Percentiles rank a stretch among this genome's conserved stretches.
Evolutionary conservation across 441 rosid species (phyloP).

Genomic region (Cnidoscolus chayamansa): DNA sequence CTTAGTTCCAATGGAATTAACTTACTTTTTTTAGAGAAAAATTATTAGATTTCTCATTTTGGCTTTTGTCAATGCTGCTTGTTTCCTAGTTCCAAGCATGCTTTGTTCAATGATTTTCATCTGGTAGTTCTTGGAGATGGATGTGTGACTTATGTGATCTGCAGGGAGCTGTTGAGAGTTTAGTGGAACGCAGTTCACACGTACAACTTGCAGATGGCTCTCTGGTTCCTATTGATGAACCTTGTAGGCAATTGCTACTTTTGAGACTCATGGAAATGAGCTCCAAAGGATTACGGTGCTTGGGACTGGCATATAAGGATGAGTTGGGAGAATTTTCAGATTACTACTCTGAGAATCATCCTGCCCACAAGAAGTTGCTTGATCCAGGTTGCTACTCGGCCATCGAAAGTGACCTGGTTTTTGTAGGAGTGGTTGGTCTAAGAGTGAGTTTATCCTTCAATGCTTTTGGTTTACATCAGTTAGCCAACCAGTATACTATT

Average conservation of each 20-base stretch:
- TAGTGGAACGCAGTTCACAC: slow-evolving; percentile 67
- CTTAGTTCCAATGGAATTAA: background rate
- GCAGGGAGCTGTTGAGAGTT: slow-evolving; percentile 88
- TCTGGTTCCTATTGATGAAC: slow-evolving; percentile 58
- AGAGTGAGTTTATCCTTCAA: slow-evolving; percentile 42
- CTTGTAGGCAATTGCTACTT: slow-evolving; percentile 59
- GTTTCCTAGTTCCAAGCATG: background rate
- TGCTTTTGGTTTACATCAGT: slow-evolving; percentile 6
- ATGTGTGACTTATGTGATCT: slow-evolving; percentile 16
- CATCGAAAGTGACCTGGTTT: slow-evolving; percentile 63
- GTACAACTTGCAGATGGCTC: slow-evolving; percentile 88
- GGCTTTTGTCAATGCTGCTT: background rate
- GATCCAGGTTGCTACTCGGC: slow-evolving; percentile 63
- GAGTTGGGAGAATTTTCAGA: slow-evolving; percentile 74
- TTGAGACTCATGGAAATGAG: slow-evolving; percentile 65
- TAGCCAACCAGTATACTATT: background rate
- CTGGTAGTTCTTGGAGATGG: background rate
- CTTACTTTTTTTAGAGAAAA: background rate
- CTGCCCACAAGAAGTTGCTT: slow-evolving; percentile 78
- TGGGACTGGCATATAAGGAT: slow-evolving; percentile 80
- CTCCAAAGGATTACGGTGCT: slow-evolving; percentile 78
- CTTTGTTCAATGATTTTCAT: background rate
- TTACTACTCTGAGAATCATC: slow-evolving; percentile 61
- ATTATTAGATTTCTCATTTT: background rate
- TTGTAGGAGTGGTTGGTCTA: slow-evolving; percentile 81